Percentiles rank a stretch among this genome's conserved stretches.
phyloP scores from a whole-genome alignment of 495 filamentous ascomycete genomes.

The Penicillium canescens region DNA sequence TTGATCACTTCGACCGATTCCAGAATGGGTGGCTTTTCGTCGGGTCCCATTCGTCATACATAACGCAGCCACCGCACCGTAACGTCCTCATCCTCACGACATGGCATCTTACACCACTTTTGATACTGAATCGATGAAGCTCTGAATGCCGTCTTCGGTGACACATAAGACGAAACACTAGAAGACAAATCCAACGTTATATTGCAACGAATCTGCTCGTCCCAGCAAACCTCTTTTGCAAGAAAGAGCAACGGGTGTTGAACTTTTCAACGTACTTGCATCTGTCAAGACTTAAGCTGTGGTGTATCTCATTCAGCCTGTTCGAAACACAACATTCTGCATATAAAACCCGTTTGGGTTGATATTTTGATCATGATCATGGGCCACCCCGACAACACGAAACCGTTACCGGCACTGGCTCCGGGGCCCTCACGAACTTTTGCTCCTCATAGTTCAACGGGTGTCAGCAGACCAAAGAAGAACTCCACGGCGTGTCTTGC shows the following conservation, averaged over 20 bases:
- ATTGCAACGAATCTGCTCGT: neutral
- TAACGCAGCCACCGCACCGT: constrained; percentile 8
- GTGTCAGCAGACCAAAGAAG: constrained; percentile 35
- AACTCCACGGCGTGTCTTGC: constrained; percentile 43
- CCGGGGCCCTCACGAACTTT: constrained; percentile 30
- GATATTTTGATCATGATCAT: constrained; percentile 15
- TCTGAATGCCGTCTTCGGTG: neutral
- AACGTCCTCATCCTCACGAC: neutral
- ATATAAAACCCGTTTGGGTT: neutral
- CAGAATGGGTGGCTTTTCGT: constrained; percentile 3
- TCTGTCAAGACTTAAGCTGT: neutral
- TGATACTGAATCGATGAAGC: neutral
- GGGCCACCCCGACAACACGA: constrained; percentile 24
- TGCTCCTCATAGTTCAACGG: constrained; percentile 15
- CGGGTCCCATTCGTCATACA: neutral
- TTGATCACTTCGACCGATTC: constrained; percentile 4
- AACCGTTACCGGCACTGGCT: constrained; percentile 31
- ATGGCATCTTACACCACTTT: constrained; percentile 1
- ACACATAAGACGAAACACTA: neutral
- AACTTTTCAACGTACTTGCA: neutral
- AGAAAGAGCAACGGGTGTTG: neutral
- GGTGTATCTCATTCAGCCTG: neutral
- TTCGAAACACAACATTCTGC: neutral
- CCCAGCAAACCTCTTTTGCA: neutral
- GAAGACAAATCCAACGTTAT: neutral